Evolutionary conservation across 192 early-diverging fungal species (phyloP).

Genomic region (Coemansia sp.): DNA sequence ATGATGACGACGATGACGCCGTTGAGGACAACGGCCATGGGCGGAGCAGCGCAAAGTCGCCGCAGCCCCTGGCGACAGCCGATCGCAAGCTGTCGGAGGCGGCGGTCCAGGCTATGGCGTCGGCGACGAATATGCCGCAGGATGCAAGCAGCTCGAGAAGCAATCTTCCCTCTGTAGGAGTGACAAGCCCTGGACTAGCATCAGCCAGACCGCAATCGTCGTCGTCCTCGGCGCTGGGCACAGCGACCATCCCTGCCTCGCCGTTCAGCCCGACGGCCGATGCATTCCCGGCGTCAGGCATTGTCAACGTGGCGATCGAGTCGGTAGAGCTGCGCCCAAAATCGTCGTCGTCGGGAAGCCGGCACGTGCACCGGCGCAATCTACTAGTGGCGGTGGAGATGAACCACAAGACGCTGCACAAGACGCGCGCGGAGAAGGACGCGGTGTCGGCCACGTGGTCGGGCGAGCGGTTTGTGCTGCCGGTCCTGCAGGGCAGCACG

Average conservation of each 20-base stretch:
- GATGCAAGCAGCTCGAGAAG: conserved; percentile 22
- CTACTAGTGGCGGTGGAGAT: conserved; percentile 32
- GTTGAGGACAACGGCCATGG: not conserved
- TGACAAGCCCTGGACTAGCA: not conserved
- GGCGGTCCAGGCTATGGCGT: conserved; percentile 25
- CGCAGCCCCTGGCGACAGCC: not conserved
- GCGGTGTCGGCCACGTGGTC: conserved; percentile 20
- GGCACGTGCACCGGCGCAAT: conserved; percentile 33
- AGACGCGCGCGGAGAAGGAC: conserved; percentile 50
- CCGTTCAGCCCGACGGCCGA: conserved; percentile 36
- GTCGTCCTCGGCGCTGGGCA: not conserved
- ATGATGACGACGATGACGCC: conserved; percentile 7
- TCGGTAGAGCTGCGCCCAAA: conserved; percentile 27
- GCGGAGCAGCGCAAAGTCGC: not conserved
- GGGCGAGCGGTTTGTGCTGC: conserved; percentile 33
- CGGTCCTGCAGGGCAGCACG: conserved; percentile 42
- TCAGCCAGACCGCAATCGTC: conserved; percentile 10
- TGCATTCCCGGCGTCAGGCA: conserved; percentile 31
- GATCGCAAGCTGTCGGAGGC: conserved; percentile 31
- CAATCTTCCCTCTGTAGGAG: conserved; percentile 4
- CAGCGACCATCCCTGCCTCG: conserved; percentile 17
- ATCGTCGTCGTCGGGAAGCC: conserved; percentile 1
- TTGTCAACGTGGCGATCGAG: conserved; percentile 27
- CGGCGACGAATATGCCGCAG: conserved; percentile 42
- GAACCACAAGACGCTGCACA: conserved; percentile 53